Base-by-base conservation (phyloP, 768 basidiomycete genomes). In the Hericium alpestre region DNA sequence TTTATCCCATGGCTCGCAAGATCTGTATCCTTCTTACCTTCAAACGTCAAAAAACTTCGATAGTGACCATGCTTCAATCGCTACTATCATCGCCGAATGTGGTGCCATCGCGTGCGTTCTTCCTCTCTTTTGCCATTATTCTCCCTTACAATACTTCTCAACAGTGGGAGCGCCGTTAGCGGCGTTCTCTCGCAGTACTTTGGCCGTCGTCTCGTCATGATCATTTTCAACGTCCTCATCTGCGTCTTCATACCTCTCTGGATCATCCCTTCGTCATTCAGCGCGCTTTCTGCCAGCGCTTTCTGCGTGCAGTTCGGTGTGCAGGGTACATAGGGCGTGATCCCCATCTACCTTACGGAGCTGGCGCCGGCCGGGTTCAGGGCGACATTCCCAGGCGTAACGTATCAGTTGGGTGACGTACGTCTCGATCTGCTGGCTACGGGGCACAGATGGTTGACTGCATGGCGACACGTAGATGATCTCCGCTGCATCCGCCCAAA, bases 1-100 rank as follows among this genome's bases (percentile, higher is more conserved):
- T 71, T 71, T 79, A 46, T 76, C 76, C 22, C 79, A 79, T 65
- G 78, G 77, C 3, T 75, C 72, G 32, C 75, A 76, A 55, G 69
- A 71, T 56, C 54, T 70, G 41, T 75, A 76, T 59, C 76, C 76
- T 12, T 74, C 72, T 20, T 76, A 73, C 54, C 63, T 76, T 20
- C 59, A 69, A 55, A 62, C 56, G 22, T 63, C 65, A 55, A 77
- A 77, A 56, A 58, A 63, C 18, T 69, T 78, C 57, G 58, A 65
- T 10, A 48, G 61, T 4, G 59, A 69, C 46, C 58, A 67, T 22
- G 63, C 75, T 0, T 72, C 73, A 15, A 67, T 72, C 51, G 74
- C 76, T 0, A 78, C 77, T 0, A 77, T 79, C 65, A 75, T 78
- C 47, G 72, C 72, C 32, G 69, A 70, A 53, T 64, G 64, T 54